A percentile compares a stretch with the other conserved stretches of the same genome.
phyloP scores from a whole-genome alignment of 805 yeast species.

The Pichia cephalocereana region DNA sequence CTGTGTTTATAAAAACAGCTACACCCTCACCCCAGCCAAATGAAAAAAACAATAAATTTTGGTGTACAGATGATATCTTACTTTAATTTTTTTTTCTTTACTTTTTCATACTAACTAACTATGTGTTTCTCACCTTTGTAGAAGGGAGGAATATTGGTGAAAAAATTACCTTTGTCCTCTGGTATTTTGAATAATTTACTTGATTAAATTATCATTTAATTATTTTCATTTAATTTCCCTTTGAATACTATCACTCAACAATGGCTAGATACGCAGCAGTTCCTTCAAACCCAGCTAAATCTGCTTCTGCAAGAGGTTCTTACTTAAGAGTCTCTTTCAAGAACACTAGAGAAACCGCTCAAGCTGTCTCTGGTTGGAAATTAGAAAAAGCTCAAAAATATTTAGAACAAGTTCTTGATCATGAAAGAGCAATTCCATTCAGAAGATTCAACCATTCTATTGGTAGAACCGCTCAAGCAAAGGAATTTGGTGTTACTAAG shows the following conservation, averaged over 20 bases:
- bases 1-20: too few relatives aligned
- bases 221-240: neutral
- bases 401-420: constrained; percentile 93
- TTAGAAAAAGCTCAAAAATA: constrained; percentile 91
- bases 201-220: too few relatives aligned
- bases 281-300: constrained; percentile 98
- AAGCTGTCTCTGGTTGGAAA: constrained; percentile 98
- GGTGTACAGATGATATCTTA: too few relatives aligned
- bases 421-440: constrained; percentile 99
- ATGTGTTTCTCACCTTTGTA: too few relatives aligned
- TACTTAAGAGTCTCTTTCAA: constrained; percentile 99
- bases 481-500: constrained; percentile 99
- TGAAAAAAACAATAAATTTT: too few relatives aligned
- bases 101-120: too few relatives aligned
- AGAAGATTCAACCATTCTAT: constrained; percentile 94
- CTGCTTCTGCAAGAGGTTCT: constrained; percentile 99
- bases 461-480: constrained; percentile 99
- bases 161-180: too few relatives aligned
- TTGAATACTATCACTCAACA: constrained; percentile 17
- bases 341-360: constrained; percentile 99
- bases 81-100: too few relatives aligned
- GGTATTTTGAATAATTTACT: too few relatives aligned
- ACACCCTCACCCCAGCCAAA: too few relatives aligned
- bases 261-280: constrained; percentile 99
- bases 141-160: too few relatives aligned